Evolutionary conservation across 1,284 basidiomycete genomes (phyloP).

Genomic region (Cutaneotrichosporon arboriforme): DNA sequence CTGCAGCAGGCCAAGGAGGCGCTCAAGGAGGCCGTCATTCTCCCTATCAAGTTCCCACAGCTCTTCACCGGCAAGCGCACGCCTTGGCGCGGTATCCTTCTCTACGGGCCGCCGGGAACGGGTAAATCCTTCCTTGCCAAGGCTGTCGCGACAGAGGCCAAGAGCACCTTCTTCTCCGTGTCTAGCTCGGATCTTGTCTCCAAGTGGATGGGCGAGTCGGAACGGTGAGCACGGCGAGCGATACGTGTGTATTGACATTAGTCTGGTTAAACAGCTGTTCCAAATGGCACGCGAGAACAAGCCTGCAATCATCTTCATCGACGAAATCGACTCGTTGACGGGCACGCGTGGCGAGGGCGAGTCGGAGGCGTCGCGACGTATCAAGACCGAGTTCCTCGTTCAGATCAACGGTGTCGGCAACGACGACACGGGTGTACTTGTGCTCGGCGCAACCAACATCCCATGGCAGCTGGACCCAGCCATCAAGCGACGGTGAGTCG

Average conservation of each 20-base stretch:
- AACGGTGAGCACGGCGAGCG: constrained; percentile 65
- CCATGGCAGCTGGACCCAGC: constrained; percentile 96
- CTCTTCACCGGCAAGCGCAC: constrained; percentile 97
- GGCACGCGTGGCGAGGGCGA: constrained; percentile 94
- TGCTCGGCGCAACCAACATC: constrained; percentile 97
- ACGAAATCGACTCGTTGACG: constrained; percentile 94
- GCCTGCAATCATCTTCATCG: constrained; percentile 97
- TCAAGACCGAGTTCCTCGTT: constrained; percentile 97
- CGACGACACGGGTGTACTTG: constrained; percentile 94
- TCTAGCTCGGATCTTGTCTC: constrained; percentile 92
- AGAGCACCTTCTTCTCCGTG: constrained; percentile 97
- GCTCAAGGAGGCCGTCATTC: constrained; percentile 94
- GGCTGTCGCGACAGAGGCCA: constrained; percentile 96
- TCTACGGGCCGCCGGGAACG: constrained; percentile 95
- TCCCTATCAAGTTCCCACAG: constrained; percentile 98
- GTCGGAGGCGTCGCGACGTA: constrained; percentile 88
- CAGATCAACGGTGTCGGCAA: constrained; percentile 96
- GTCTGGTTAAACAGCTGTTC: constrained; percentile 93
- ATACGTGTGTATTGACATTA: no score
- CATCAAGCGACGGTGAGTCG: constrained; percentile 85
- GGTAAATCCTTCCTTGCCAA: constrained; percentile 91
- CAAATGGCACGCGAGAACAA: constrained; percentile 94
- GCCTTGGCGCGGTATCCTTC: constrained; percentile 90
- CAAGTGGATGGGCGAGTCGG: constrained; percentile 99
- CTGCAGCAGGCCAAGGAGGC: constrained; percentile 91